Conservation (phyloP, 2,329 filamentous ascomycete species). For the Botrytis fabae region DNA sequence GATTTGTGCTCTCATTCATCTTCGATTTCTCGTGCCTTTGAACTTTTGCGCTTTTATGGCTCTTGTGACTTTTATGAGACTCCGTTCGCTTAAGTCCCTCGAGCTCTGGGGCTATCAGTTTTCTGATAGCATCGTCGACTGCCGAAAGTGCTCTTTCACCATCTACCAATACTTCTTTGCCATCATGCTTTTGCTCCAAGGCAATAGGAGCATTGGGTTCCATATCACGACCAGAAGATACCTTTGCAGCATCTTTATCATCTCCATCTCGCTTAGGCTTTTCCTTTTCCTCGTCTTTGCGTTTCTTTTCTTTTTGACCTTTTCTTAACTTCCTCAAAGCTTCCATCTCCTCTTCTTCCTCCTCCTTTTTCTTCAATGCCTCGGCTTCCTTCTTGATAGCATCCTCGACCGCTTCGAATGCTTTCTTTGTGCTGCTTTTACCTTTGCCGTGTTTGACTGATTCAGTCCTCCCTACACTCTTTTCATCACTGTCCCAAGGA, state of each 20-base stretch:
- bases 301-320: conserved; percentile 19
- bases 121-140: conserved; percentile 21
- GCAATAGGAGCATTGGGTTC: neutral
- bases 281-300: conserved; percentile 24
- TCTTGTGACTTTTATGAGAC: conserved; percentile 19
- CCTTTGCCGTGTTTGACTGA: conserved; percentile 21
- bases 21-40: conserved; percentile 14
- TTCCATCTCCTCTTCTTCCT: conserved; percentile 21
- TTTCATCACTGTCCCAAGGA: conserved; percentile 23
- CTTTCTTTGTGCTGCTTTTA: conserved; percentile 23
- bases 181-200: conserved; percentile 1
- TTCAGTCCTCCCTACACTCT: conserved; percentile 16
- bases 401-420: conserved; percentile 23
- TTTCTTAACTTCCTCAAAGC: conserved; percentile 21
- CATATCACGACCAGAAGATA: conserved; percentile 1
- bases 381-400: conserved; percentile 23
- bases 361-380: conserved; percentile 22
- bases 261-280: conserved; percentile 16
- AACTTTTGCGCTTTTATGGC: neutral
- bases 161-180: conserved; percentile 6
- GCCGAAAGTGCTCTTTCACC: conserved; percentile 17
- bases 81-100: conserved; percentile 18
- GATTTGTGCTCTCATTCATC: conserved; percentile 12
- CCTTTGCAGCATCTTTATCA: conserved; percentile 20
- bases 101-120: conserved; percentile 14